phyloP scores from a whole-genome alignment of 2,329 filamentous ascomycete genomes.

The Aspergillus sp. region DNA sequence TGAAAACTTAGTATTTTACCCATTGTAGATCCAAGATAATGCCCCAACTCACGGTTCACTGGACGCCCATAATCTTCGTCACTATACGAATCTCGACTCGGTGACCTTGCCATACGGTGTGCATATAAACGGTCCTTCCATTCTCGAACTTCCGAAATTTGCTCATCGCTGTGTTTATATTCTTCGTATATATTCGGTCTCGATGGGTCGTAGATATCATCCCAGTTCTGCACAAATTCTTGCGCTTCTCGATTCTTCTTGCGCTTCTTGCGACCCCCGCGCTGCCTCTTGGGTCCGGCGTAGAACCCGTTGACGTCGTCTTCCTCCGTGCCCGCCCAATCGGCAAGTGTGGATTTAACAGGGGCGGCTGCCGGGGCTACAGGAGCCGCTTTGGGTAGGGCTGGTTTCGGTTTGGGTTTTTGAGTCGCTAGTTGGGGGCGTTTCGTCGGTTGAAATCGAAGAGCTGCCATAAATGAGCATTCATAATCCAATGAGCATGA shows the following conservation, averaged over 20 bases:
- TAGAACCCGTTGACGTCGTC: slow-evolving; percentile 72
- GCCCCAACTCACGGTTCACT: slow-evolving; percentile 46
- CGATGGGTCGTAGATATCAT: slow-evolving; percentile 84
- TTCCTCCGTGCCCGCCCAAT: slow-evolving; percentile 80
- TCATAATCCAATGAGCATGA: slow-evolving; percentile 18
- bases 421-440: slow-evolving; percentile 66
- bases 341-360: slow-evolving; percentile 69
- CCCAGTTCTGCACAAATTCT: slow-evolving; percentile 69
- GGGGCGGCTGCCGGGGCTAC: slow-evolving; percentile 45
- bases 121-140: slow-evolving; percentile 83
- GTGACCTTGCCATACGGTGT: slow-evolving; percentile 57
- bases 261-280: slow-evolving; percentile 75
- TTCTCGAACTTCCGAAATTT: slow-evolving; percentile 73
- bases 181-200: slow-evolving; percentile 81
- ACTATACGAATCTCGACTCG: slow-evolving; percentile 49
- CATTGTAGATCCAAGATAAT: not conserved
- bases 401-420: slow-evolving; percentile 63
- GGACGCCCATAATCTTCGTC: slow-evolving; percentile 50
- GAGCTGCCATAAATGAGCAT: slow-evolving; percentile 53
- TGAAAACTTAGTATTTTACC: not conserved
- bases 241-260: slow-evolving; percentile 69
- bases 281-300: slow-evolving; percentile 65
- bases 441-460: slow-evolving; percentile 85
- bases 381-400: slow-evolving; percentile 52
- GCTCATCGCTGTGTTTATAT: slow-evolving; percentile 81